These are phyloP conservation scores for Salix viminalis DNA, from an alignment of 345 rosid species.

Conservation along the genomic window DNA sequence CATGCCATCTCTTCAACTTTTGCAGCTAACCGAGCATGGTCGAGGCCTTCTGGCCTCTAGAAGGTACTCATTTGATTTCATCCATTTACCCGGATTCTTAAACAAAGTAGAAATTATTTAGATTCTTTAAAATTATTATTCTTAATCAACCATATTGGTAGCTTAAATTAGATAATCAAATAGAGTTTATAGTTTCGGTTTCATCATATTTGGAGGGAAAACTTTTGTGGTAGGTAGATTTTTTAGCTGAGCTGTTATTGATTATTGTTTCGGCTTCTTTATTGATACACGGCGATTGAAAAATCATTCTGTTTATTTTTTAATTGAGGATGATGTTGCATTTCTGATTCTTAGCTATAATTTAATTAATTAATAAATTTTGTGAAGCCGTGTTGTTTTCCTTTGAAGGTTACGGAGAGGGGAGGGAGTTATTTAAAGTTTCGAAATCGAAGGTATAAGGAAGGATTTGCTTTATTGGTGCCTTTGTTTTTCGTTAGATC, in stretches of 20 bases:
- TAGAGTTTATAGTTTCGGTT: neutral
- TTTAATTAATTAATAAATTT: neutral
- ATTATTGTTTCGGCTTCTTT: neutral
- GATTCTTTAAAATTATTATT: neutral
- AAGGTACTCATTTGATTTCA: constrained; percentile 42
- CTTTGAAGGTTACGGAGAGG: too few relatives aligned
- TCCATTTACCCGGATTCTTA: neutral
- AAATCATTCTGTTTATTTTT: neutral
- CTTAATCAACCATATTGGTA: neutral
- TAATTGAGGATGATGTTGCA: neutral
- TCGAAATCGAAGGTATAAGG: neutral
- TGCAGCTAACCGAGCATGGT: constrained; percentile 84
- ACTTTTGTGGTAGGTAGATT: neutral
- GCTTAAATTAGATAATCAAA: neutral
- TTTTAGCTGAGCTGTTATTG: neutral
- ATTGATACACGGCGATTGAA: neutral
- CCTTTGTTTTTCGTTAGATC: neutral
- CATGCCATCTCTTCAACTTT: constrained; percentile 89
- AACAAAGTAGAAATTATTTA: neutral
- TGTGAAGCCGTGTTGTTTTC: too few relatives aligned
- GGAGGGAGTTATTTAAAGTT: too few relatives aligned
- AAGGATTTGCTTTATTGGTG: neutral
- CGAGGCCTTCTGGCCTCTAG: constrained; percentile 70
- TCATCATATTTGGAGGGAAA: neutral
- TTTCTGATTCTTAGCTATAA: neutral